Evolutionary conservation across 768 basidiomycete species (phyloP).

Genomic region (Mrakia gelida): DNA sequence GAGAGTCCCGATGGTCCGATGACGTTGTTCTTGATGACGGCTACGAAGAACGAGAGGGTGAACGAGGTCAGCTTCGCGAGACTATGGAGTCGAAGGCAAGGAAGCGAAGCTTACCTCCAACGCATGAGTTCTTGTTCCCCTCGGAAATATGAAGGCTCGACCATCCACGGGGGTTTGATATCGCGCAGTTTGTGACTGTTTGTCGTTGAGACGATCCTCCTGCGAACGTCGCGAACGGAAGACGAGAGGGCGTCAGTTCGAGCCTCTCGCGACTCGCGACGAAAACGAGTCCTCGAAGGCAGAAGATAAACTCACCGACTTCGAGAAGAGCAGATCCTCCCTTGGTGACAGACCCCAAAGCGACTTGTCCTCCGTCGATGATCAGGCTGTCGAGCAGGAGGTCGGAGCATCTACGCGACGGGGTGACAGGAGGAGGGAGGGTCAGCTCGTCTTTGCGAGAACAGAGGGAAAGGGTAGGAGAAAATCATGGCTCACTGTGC

Average conservation of each 20-base stretch:
- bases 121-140: not conserved
- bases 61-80: not conserved
- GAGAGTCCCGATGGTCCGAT: too few relatives aligned
- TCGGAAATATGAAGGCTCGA: conserved; percentile 15
- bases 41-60: not conserved
- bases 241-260: too few relatives aligned
- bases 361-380: conserved; percentile 2
- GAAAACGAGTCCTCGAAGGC: too few relatives aligned
- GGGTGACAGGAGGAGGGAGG: not conserved
- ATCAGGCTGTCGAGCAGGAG: conserved; percentile 5
- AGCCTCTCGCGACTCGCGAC: too few relatives aligned
- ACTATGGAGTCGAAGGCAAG: not conserved
- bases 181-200: conserved; percentile 1
- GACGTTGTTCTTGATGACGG: not conserved
- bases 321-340: conserved; percentile 10
- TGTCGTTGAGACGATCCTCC: not conserved
- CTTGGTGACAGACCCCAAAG: conserved; percentile 4
- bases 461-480: not conserved
- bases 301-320: not conserved
- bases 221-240: too few relatives aligned
- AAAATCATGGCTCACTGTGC: not conserved
- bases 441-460: not conserved
- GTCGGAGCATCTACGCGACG: conserved; percentile 15
- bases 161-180: conserved; percentile 20
- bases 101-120: not conserved